Base-by-base conservation (phyloP, 176 grass and related monocot genomes). In the Rhynchospora breviuscula region DNA sequence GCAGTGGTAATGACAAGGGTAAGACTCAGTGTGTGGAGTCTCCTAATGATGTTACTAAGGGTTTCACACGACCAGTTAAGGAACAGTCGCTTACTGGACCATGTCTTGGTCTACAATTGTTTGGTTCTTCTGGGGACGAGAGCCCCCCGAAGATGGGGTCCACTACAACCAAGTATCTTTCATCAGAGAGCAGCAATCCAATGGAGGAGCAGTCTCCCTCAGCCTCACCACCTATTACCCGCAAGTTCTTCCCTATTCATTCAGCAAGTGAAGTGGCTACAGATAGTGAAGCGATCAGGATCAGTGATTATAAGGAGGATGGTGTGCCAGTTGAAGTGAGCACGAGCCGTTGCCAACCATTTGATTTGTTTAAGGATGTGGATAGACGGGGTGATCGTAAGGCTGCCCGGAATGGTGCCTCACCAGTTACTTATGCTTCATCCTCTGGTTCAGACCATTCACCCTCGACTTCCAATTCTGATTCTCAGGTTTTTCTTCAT, bases 121-220 rank as follows among this genome's bases (percentile, higher is more conserved):
- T 96, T 86, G 93, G 88, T 7, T 72, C 74, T 68, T 53, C 84
- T 1, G 90, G 81, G 47, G 95, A 91, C 13, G 90, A 89, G 62
- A 89, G 92, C 73, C 93, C 85, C 84, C 66, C 87, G 5, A 95
- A 92, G 67, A 67, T 90, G 77, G 86, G 90, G 40, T 82, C 62
- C 53, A 85, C 85, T 79, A 65, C 89, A 63, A 99, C 87, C 26
- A 99, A 99, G 81, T 99, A 99, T 81, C 84, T 96, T 6, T 99
- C 97, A 63, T 99, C 97, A 19, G 97, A 99, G 83, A 99, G 93
- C 77, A 99, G 97, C 70, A 99, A 99, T 59, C 97, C 93, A 81
- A 82, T 93, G 80, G 93, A 99, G 12, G 96, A 95, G 85, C 91
- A 90, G 80, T 99, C 93, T 69, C 96, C 93, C 8, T 95, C 93